Percentiles rank a stretch among this genome's conserved stretches.
These are phyloP conservation scores for Ophiostoma himal-ulmi DNA, from an alignment of 2,329 filamentous ascomycete species.

Conservation along the genomic window DNA sequence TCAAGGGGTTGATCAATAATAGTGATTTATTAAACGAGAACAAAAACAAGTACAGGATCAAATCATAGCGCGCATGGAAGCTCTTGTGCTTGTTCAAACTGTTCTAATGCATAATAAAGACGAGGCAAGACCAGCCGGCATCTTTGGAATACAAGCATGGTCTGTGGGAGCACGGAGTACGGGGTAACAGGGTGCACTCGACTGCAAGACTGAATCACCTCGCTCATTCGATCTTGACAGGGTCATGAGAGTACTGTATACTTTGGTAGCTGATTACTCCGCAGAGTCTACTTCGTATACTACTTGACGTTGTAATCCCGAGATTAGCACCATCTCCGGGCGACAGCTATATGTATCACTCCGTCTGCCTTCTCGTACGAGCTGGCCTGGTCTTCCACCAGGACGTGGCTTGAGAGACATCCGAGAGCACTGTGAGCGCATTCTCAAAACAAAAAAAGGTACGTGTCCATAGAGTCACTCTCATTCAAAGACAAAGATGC, in stretches of 20 bases:
- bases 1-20: background rate
- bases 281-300: background rate
- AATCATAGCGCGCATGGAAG: background rate
- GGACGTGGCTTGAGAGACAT: no score
- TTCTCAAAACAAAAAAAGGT: no score
- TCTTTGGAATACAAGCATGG: background rate
- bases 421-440: no score
- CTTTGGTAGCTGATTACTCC: background rate
- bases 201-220: background rate
- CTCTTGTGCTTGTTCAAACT: background rate
- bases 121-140: background rate
- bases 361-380: background rate
- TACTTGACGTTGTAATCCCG: background rate
- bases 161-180: constrained; percentile 2
- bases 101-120: background rate
- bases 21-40: background rate
- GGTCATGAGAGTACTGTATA: background rate
- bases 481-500: no score
- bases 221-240: background rate
- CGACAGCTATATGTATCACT: no score
- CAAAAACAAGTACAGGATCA: background rate
- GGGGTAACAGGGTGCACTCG: background rate
- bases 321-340: background rate
- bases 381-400: background rate
- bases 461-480: no score